Evolutionary conservation across 2,329 filamentous ascomycete species (phyloP).

Genomic region (Tympanopsis confertula): DNA sequence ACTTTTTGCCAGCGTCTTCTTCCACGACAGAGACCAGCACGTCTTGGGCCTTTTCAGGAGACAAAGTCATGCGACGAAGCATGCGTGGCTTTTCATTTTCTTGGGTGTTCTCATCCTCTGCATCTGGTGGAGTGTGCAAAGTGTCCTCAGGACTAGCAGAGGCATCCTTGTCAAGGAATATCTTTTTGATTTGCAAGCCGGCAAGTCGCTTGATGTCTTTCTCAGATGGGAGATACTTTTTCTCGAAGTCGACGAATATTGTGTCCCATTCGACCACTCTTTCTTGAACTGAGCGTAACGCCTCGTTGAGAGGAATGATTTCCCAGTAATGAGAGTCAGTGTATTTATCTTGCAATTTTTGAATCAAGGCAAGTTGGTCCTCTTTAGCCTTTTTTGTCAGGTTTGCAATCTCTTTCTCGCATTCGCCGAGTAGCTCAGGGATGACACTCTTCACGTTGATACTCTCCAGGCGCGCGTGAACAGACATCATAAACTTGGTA

Average conservation of each 20-base stretch:
- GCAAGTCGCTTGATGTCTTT: slow-evolving; percentile 91
- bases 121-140: slow-evolving; percentile 37
- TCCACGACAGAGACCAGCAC: neutral
- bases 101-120: slow-evolving; percentile 26
- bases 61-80: slow-evolving; percentile 8
- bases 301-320: slow-evolving; percentile 82
- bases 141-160: slow-evolving; percentile 56
- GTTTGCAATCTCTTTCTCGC: slow-evolving; percentile 68
- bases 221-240: slow-evolving; percentile 75
- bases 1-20: neutral
- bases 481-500: slow-evolving; percentile 76
- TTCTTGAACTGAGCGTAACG: slow-evolving; percentile 81
- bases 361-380: slow-evolving; percentile 64
- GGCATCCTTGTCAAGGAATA: slow-evolving; percentile 85
- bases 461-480: slow-evolving; percentile 70
- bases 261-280: slow-evolving; percentile 90
- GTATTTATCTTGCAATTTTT: slow-evolving; percentile 78
- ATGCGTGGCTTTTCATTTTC: slow-evolving; percentile 24
- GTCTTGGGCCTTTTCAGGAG: slow-evolving; percentile 33
- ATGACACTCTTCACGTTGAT: slow-evolving; percentile 88
- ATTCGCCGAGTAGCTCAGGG: slow-evolving; percentile 74
- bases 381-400: slow-evolving; percentile 71
- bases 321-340: slow-evolving; percentile 94
- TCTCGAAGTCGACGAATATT: slow-evolving; percentile 80
- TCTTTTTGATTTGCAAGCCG: slow-evolving; percentile 82